Evolutionary conservation across 1,284 basidiomycete species (phyloP).

Genomic region (Austroboletus novae-zelandiae): DNA sequence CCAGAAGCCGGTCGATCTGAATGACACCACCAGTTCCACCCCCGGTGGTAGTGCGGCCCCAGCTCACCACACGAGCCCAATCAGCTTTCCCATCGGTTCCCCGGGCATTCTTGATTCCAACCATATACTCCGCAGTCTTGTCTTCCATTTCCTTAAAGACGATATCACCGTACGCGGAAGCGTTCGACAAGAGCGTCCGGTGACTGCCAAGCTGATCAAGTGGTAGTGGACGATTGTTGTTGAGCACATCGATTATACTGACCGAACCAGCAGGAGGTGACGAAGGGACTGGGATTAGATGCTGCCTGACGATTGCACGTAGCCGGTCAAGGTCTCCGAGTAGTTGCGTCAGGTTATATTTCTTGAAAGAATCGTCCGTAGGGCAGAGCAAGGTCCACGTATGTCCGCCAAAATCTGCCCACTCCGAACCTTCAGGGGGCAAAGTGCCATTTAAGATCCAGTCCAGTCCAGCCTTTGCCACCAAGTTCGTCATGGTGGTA

Average conservation of each 20-base stretch:
- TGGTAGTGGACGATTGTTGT: slow-evolving; percentile 69
- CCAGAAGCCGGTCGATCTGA: slow-evolving; percentile 79
- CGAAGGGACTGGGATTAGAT: slow-evolving; percentile 71
- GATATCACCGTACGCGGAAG: slow-evolving; percentile 74
- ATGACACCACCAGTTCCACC: slow-evolving; percentile 81
- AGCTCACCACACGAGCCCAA: slow-evolving; percentile 75
- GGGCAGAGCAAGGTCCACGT: slow-evolving; percentile 90
- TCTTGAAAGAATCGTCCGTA: slow-evolving; percentile 88
- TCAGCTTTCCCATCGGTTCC: slow-evolving; percentile 70
- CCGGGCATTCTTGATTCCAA: slow-evolving; percentile 90
- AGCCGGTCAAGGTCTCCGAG: slow-evolving; percentile 63
- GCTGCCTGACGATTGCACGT: slow-evolving; percentile 77
- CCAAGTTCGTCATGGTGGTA: slow-evolving; percentile 83
- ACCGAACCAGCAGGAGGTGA: slow-evolving; percentile 20
- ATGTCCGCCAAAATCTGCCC: slow-evolving; percentile 50
- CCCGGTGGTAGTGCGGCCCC: slow-evolving; percentile 78
- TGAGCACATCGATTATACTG: slow-evolving; percentile 39
- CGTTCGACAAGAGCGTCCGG: slow-evolving; percentile 63
- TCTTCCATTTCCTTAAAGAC: slow-evolving; percentile 67
- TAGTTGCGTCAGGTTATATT: slow-evolving; percentile 81
- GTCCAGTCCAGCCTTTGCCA: slow-evolving; percentile 80
- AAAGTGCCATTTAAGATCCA: slow-evolving; percentile 88
- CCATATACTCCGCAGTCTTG: slow-evolving; percentile 51
- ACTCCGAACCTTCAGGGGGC: slow-evolving; percentile 63
- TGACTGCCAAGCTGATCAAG: slow-evolving; percentile 74